Evolutionary conservation across 2,329 filamentous ascomycete species (phyloP), one percentile per base, ranked within the genome.

Genomic region (Stagonosporopsis rhizophila): DNA sequence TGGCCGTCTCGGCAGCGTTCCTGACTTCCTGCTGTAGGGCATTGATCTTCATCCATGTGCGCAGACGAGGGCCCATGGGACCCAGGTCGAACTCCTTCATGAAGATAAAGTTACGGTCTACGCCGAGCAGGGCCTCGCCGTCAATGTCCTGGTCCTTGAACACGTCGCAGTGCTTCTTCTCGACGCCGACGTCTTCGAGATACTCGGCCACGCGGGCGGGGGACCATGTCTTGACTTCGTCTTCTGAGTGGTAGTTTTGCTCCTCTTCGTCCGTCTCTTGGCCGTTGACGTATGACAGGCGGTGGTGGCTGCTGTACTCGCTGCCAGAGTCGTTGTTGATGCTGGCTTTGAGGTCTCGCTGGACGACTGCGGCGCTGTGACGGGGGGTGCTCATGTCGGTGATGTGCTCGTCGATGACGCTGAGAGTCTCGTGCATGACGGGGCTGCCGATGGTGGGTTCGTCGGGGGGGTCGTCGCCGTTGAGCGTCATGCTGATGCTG

Each of bases 11-110:
- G 56, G 72, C 78, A 78, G 86, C 68, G 78, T 85, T 77, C 40
- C 85, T 89, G 38, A 95, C 88, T 75, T 97, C 92, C 69, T 96
- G 91, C 73, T 98, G 94, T 61, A 98, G 83, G 3, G 87, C 82
- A 76, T 96, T 96, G 75, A 98, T 93, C 77, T 95, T 96, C 77
- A 97, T 92, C 94, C 94, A 98, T 2, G 93, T 96, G 75, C 96
- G 96, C 59, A 98, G 79, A 59, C 94, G 85, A 54, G 91, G 85
- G 8, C 94, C 94, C 65, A 98, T 93, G 3, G 93, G 91, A 17
- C 94, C 94, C 64, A 98, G 83, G 65, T 97, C 91, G 67, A 97
- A 96, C 42, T 95, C 93, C 72, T 96, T 96, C 80, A 98, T 89
- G 74, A 97, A 96, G 15, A 98, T 83, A 35, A 95, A 96, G 54